phyloP scores from a whole-genome alignment of 371 early-diverging fungal species.

The Mortierella sp. region DNA sequence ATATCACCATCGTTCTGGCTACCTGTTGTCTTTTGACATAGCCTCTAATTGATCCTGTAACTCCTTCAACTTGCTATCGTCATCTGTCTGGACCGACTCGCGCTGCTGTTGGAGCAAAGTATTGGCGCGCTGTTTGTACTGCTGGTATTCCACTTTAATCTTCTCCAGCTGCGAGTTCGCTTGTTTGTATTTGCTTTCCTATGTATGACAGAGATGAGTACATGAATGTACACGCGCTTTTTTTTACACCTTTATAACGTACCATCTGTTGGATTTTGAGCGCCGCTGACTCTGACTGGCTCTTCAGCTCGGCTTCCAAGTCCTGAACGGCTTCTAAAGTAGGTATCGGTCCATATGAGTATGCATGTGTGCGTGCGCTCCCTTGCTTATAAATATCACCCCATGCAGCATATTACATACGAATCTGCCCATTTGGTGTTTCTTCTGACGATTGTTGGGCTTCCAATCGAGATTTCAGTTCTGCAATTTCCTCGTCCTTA shows the following conservation, averaged over 20 bases:
- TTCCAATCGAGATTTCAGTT: slow-evolving; percentile 48
- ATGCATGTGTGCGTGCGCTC: neutral
- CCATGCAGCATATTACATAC: slow-evolving; percentile 48
- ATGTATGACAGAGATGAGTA: neutral
- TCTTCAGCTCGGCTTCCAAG: slow-evolving; percentile 59
- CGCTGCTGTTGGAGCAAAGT: slow-evolving; percentile 63
- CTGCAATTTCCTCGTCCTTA: slow-evolving; percentile 61
- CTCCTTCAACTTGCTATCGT: slow-evolving; percentile 32
- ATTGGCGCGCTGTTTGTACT: slow-evolving; percentile 71
- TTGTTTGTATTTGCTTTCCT: slow-evolving; percentile 67
- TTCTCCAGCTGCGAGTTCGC: slow-evolving; percentile 59
- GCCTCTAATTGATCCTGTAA: slow-evolving; percentile 50
- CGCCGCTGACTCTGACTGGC: slow-evolving; percentile 57
- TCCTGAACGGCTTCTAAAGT: slow-evolving; percentile 59
- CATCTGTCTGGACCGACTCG: slow-evolving; percentile 42
- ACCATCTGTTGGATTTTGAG: slow-evolving; percentile 65
- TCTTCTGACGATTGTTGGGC: slow-evolving; percentile 53
- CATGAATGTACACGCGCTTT: neutral
- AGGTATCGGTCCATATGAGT: neutral
- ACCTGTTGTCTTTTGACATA: slow-evolving; percentile 57
- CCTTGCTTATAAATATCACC: neutral
- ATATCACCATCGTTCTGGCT: neutral
- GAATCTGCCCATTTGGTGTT: slow-evolving; percentile 51
- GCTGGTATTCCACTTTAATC: slow-evolving; percentile 63
- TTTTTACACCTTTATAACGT: slow-evolving; percentile 5